Base-by-base conservation (phyloP, 495 filamentous ascomycete genomes). In the Hyaloscypha bicolor region DNA sequence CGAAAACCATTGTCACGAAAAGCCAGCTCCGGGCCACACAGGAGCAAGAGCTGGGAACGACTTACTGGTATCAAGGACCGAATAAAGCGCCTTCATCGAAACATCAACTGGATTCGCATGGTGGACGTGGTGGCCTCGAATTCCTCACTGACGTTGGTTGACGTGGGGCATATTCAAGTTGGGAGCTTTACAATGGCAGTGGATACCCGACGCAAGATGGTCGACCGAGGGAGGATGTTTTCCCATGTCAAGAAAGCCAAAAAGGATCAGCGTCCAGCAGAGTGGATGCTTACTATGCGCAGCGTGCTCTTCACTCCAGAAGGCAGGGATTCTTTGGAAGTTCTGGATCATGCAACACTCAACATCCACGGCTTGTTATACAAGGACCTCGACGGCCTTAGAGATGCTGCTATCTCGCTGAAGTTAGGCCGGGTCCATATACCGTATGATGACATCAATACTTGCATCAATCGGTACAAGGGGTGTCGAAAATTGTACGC, bases 321-420 rank as follows among this genome's bases (percentile, higher is more conserved):
- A 58, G 93, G 93, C 29, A 84, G 86, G 45, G 93, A 97, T 19
- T 87, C 93, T 1, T 85, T 89, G n/a, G 94, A 99, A 76, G 76
- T 99, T 2, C 76, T 99, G 75, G 96, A 99, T 75, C 89, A 91
- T 72, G 89, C 91, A 60, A 91, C 88, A 16, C 80, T 97, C 60
- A 97, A 97, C 68, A 83, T 97, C 57, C 94, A 98, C 76, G 95
- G 95, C 19, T 86, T 96, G 62, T 83, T 99, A n/a, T 94, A 94
- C 77, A 91, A 91, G 68, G 87, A 92, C 42, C 78, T 92, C 12
- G 92, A 97, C 53, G 94, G 94, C 14, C 87, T 99, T 4, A 86
- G 93, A 51, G 95, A 98, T 80, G 89, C 93, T 1, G 92, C 94
- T 2, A 88, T 99, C 70, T 89, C 92, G 2, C 80, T 98, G 55